phyloP scores from a whole-genome alignment of 2,329 filamentous ascomycete genomes.

The Tolypocladium inflatum region DNA sequence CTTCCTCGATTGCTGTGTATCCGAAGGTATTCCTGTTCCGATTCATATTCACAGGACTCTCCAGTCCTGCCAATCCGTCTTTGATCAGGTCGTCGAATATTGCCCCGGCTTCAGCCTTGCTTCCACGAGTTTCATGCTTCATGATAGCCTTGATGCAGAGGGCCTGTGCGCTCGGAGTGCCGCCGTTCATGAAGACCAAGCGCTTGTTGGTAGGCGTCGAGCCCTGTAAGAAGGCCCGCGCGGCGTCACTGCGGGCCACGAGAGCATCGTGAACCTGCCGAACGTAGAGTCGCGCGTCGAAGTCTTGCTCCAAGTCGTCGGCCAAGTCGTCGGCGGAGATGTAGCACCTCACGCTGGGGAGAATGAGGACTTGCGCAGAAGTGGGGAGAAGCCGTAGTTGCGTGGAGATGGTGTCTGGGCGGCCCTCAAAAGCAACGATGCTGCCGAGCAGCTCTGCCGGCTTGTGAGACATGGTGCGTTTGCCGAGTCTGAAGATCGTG shows the following conservation, averaged over 20 bases:
- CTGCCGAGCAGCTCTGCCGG: constrained; percentile 28
- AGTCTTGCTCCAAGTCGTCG: constrained; percentile 14
- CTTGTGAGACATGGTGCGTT: constrained; percentile 12
- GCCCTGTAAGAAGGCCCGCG: constrained; percentile 39
- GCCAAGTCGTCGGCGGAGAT: constrained; percentile 19
- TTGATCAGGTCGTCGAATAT: constrained; percentile 42
- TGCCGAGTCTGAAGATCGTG: neutral
- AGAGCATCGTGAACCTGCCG: constrained; percentile 41
- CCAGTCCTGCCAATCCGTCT: constrained; percentile 33
- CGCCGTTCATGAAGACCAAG: constrained; percentile 52
- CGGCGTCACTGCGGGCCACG: constrained; percentile 34
- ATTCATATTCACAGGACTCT: constrained; percentile 11
- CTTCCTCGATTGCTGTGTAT: neutral
- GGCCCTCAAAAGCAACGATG: constrained; percentile 52
- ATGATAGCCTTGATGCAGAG: constrained; percentile 46
- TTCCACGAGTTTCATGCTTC: constrained; percentile 39
- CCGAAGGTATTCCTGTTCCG: constrained; percentile 7
- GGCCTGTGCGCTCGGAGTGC: constrained; percentile 43
- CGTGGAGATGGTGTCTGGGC: constrained; percentile 42
- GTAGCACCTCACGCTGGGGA: constrained; percentile 43
- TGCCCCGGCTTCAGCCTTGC: constrained; percentile 37
- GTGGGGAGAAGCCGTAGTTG: constrained; percentile 51
- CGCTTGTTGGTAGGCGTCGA: constrained; percentile 37
- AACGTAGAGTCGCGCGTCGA: constrained; percentile 29
- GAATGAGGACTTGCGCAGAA: constrained; percentile 46